Percentiles rank a stretch among this genome's conserved stretches.
Conservation (phyloP, 2,329 filamentous ascomycete genomes). For the Sarocladiaceae sp. region DNA sequence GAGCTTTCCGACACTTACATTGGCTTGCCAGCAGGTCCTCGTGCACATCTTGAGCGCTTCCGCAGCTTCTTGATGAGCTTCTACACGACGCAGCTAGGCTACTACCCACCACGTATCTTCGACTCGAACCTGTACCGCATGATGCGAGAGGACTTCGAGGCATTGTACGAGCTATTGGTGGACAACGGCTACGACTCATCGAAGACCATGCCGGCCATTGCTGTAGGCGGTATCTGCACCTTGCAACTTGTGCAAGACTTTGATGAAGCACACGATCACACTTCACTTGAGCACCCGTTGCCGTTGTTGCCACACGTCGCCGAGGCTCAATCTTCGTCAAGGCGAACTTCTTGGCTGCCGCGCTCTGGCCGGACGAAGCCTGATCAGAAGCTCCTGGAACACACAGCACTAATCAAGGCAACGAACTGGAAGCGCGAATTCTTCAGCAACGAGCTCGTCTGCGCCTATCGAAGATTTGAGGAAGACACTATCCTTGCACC, state of each 20-base stretch:
- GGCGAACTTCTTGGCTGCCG: slow-evolving; percentile 37
- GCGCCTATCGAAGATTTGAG: slow-evolving; percentile 68
- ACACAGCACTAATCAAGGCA: slow-evolving; percentile 48
- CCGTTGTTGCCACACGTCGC: slow-evolving; percentile 57
- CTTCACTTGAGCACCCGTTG: slow-evolving; percentile 58
- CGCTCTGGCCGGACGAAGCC: slow-evolving; percentile 27
- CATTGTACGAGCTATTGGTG: slow-evolving; percentile 66
- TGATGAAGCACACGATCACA: slow-evolving; percentile 56
- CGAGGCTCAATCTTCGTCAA: slow-evolving; percentile 23
- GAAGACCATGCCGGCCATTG: slow-evolving; percentile 46
- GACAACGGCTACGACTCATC: slow-evolving; percentile 52
- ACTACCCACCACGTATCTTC: slow-evolving; percentile 65
- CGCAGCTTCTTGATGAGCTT: slow-evolving; percentile 63
- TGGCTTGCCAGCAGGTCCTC: slow-evolving; percentile 56
- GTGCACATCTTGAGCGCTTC: slow-evolving; percentile 69
- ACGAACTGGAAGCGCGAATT: slow-evolving; percentile 40
- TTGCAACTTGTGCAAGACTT: slow-evolving; percentile 65
- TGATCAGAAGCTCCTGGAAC: slow-evolving; percentile 44
- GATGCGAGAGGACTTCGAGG: slow-evolving; percentile 67
- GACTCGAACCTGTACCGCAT: slow-evolving; percentile 52
- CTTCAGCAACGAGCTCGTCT: slow-evolving; percentile 53
- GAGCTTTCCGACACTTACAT: slow-evolving; percentile 64
- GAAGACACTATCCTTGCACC: slow-evolving; percentile 47
- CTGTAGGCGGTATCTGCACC: slow-evolving; percentile 65
- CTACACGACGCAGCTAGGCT: slow-evolving; percentile 64